Evolutionary conservation across 495 filamentous ascomycete genomes (phyloP).

Genomic region (Lasiosphaeria hispida): DNA sequence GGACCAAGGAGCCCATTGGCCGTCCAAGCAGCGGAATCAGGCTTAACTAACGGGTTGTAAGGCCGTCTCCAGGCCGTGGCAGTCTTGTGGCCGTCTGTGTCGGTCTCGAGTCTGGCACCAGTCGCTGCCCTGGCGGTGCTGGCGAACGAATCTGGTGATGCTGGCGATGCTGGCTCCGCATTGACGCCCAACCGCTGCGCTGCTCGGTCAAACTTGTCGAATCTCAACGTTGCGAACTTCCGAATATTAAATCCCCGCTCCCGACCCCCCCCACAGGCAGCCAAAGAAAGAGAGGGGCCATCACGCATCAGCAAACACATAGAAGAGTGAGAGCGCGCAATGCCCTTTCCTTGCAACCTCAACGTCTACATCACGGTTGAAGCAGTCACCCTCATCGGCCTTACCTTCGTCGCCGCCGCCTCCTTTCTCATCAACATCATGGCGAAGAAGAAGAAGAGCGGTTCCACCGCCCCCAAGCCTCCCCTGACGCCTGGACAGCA

Average conservation of each 20-base stretch:
- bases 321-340: conserved; percentile 1
- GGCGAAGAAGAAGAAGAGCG: conserved; percentile 31
- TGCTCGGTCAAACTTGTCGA: not conserved
- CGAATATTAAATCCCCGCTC: conserved; percentile 9
- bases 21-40: not conserved
- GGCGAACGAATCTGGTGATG: too few species aligned
- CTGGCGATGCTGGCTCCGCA: not conserved
- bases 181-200: not conserved
- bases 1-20: not conserved
- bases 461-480: conserved; percentile 18
- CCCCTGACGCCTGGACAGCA: not conserved
- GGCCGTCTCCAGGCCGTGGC: not conserved
- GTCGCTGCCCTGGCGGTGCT: too few species aligned
- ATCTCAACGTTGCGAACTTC: not conserved
- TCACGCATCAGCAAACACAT: conserved; percentile 7
- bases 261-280: conserved; percentile 2
- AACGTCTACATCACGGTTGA: conserved; percentile 27
- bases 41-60: not conserved
- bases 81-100: too few species aligned
- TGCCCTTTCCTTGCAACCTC: conserved; percentile 25
- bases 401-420: conserved; percentile 23
- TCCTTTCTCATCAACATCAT: conserved; percentile 24
- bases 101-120: too few species aligned
- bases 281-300: conserved; percentile 13
- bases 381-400: conserved; percentile 29